Evolutionary conservation across 2,329 filamentous ascomycete species (phyloP), one percentile per base, ranked within the genome.

Genomic region (Hypocrella siamensis): DNA sequence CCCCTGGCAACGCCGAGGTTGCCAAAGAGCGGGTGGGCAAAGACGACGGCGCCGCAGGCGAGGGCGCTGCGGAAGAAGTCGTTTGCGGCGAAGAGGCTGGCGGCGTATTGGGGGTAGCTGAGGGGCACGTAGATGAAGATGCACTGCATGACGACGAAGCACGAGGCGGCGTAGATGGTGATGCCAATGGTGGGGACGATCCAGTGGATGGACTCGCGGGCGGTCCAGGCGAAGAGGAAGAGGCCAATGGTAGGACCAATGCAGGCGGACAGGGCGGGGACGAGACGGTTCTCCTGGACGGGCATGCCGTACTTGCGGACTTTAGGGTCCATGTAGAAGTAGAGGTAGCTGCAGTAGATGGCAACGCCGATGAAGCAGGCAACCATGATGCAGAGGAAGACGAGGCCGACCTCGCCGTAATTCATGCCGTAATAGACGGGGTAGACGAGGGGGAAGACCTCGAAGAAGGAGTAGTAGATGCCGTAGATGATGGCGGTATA

Each of bases 371-470:
- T 45, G 6, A 70, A 35, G 43, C 66, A 71, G 8, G 67, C 58
- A n/a, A 75, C 60, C 17, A 73, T 53, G 42, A 77, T 61, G 40
- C 64, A 68, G 30, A 72, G 54, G 55, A 78, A 78, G 28, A 73
- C 63, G 8, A 77, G 60, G 19, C 72, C 70, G 38, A 68, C 53
- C 39, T 71, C 47, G 19, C 71, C 70, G 3, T 67, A 50, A 36
- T 59, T 65, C 63, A 79, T 75, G 45, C 54, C 49, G 51, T 79
- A 79, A 43, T 64, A 55, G 25, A 59, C 59, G 3, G 62, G 60
- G 46, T 74, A 79, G 34, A 78, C 70, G 11, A 75, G 54, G 4
- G 73, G 72, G 48, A 79, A 78, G n/a, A 67, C 67, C 43, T 78
- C 73, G 45, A 79, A 79, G 49, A 58, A 78, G 26, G 58, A 63